Evolutionary conservation across 805 yeast species (phyloP).

Genomic region (Ogataea siamensis): DNA sequence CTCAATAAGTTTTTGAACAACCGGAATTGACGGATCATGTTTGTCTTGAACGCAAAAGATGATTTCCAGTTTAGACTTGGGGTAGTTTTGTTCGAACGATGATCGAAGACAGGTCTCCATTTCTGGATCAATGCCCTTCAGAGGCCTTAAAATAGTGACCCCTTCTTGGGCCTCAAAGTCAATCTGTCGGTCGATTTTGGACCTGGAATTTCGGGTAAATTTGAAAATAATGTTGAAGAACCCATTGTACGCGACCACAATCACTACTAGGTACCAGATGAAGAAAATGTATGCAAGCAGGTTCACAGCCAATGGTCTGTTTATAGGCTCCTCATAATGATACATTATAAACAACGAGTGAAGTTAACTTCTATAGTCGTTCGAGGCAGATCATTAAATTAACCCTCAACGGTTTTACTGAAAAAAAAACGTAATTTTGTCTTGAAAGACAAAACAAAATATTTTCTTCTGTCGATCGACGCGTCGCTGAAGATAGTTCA

Average conservation of each 20-base stretch:
- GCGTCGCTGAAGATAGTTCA: constrained; percentile 1
- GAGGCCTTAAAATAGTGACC: constrained; percentile 77
- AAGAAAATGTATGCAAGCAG: constrained; percentile 20
- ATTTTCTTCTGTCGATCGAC: constrained; percentile 5
- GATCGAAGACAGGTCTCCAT: constrained; percentile 64
- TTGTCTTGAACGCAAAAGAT: constrained; percentile 71
- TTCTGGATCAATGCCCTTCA: constrained; percentile 82
- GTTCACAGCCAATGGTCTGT: not conserved
- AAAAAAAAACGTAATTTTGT: not conserved
- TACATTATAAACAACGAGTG: constrained; percentile 1
- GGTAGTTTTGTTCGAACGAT: constrained; percentile 67
- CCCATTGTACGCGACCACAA: constrained; percentile 29
- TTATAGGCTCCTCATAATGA: not conserved
- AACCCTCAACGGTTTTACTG: not conserved
- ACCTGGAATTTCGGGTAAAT: constrained; percentile 23
- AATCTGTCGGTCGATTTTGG: constrained; percentile 17
- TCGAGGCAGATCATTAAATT: not conserved
- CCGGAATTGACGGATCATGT: constrained; percentile 61
- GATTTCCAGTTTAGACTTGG: constrained; percentile 57
- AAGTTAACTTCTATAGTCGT: not conserved
- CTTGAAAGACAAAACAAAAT: not conserved
- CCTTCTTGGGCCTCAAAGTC: constrained; percentile 47
- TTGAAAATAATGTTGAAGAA: constrained; percentile 26
- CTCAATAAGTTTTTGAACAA: constrained; percentile 47
- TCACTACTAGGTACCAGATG: constrained; percentile 32